A percentile compares a stretch with the other conserved stretches of the same genome.
phyloP scores from a whole-genome alignment of 805 yeast genomes.

The Tetrapisispora nanseiensis region DNA sequence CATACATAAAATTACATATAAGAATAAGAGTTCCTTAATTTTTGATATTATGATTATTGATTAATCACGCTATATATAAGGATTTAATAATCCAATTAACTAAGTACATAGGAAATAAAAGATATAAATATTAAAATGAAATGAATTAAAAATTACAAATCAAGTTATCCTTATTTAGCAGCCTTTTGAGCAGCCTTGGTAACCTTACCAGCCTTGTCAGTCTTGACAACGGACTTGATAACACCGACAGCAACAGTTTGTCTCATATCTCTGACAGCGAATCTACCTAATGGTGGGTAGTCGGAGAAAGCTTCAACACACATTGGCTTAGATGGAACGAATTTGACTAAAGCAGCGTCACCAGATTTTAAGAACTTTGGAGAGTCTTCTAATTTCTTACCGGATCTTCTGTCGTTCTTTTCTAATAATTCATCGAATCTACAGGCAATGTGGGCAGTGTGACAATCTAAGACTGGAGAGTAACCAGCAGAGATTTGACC shows the following conservation, averaged over 20 bases:
- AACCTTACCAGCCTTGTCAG: conserved; percentile 82
- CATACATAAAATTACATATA: background rate
- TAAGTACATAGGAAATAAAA: conserved; percentile 9
- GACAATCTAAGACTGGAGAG: conserved; percentile 86
- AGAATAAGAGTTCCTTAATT: background rate
- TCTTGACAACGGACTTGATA: conserved; percentile 88
- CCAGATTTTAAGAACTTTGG: conserved; percentile 95
- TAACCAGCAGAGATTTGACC: conserved; percentile 88
- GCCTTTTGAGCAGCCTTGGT: conserved; percentile 77
- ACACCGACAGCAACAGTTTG: conserved; percentile 99
- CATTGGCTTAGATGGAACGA: conserved; percentile 81
- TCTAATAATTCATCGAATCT: conserved; percentile 68
- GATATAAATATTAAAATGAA: conserved; percentile 12
- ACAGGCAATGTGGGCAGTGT: conserved; percentile 88
- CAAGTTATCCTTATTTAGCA: conserved; percentile 22
- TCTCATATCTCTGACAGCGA: conserved; percentile 99
- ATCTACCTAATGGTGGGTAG: conserved; percentile 96
- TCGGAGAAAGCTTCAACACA: conserved; percentile 46
- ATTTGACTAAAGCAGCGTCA: conserved; percentile 89
- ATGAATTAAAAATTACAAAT: conserved; percentile 8
- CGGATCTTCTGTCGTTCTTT: conserved; percentile 89
- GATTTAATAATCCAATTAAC: conserved; percentile 5
- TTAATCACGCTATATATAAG: conserved; percentile 5
- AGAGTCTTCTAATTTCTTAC: conserved; percentile 78
- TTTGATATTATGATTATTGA: conserved; percentile 4